phyloP scores from a whole-genome alignment of 805 yeast species.

The Zygoascus flipseniorum region DNA sequence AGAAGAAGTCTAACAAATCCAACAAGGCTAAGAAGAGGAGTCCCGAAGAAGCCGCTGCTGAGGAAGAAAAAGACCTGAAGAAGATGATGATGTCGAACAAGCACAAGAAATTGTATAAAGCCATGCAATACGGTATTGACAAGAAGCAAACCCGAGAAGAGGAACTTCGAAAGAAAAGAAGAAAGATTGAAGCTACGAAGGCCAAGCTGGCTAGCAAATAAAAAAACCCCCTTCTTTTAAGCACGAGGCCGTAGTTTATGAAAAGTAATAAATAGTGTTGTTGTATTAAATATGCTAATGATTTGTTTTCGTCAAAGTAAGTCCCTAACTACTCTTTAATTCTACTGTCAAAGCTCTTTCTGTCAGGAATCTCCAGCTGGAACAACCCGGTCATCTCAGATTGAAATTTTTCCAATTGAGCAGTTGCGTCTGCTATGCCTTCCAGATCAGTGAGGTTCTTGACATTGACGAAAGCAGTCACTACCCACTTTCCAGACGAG shows the following conservation, averaged over 20 bases:
- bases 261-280: not conserved
- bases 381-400: slow-evolving; percentile 60
- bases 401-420: slow-evolving; percentile 53
- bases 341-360: slow-evolving; percentile 75
- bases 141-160: slow-evolving; percentile 73
- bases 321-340: slow-evolving; percentile 24
- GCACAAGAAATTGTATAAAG: slow-evolving; percentile 86
- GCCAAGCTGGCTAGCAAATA: slow-evolving; percentile 7
- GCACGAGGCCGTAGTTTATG: not conserved
- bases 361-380: slow-evolving; percentile 63
- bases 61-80: slow-evolving; percentile 82
- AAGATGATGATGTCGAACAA: slow-evolving; percentile 97
- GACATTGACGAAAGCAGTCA: slow-evolving; percentile 64
- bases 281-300: not conserved
- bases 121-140: slow-evolving; percentile 86
- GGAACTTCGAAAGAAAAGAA: slow-evolving; percentile 58
- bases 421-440: slow-evolving; percentile 54
- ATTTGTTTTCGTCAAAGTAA: not conserved
- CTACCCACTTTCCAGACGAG: slow-evolving; percentile 23
- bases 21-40: slow-evolving; percentile 31
- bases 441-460: slow-evolving; percentile 69
- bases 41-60: slow-evolving; percentile 42
- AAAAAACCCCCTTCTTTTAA: not conserved
- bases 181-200: slow-evolving; percentile 29
- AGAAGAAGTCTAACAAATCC: slow-evolving; percentile 28